These are phyloP conservation scores for Trametes coccinea DNA, from an alignment of 768 basidiomycete species.

Conservation along the genomic window DNA sequence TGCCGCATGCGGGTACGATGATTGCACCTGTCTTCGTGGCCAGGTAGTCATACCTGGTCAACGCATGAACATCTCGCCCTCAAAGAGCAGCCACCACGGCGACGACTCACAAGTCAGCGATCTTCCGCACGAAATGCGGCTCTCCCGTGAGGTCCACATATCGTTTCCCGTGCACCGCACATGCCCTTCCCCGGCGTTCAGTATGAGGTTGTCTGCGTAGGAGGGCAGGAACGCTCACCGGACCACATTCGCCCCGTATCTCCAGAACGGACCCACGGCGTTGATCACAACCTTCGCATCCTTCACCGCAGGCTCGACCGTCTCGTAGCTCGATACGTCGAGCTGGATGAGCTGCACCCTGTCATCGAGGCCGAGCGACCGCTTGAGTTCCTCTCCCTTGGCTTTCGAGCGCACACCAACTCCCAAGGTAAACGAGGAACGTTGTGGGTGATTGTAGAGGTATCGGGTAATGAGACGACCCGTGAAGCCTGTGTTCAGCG, in stretches of 20 bases:
- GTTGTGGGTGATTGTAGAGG: constrained; percentile 63
- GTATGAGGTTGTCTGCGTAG: neutral
- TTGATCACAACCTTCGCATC: constrained; percentile 70
- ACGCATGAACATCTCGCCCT: neutral
- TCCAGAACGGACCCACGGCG: constrained; percentile 73
- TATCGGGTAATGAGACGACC: constrained; percentile 70
- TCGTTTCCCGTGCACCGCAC: constrained; percentile 71
- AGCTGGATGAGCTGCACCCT: constrained; percentile 49
- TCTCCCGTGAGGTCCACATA: constrained; percentile 89
- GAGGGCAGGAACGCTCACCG: constrained; percentile 40
- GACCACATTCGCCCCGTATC: constrained; percentile 73
- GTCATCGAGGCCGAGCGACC: constrained; percentile 46
- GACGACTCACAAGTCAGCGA: constrained; percentile 54
- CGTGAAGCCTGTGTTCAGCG: constrained; percentile 51
- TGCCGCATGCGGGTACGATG: constrained; percentile 77
- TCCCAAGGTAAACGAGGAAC: constrained; percentile 60
- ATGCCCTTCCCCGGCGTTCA: constrained; percentile 49
- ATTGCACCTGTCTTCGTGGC: constrained; percentile 72
- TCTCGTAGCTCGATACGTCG: constrained; percentile 55
- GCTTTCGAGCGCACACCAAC: constrained; percentile 67
- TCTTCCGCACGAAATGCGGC: constrained; percentile 59
- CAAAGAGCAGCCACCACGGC: neutral
- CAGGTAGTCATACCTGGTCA: constrained; percentile 61
- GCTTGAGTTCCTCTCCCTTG: constrained; percentile 57
- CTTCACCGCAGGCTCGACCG: constrained; percentile 60